phyloP scores from a whole-genome alignment of 129 eudicot species.

The Heracleum sosnowskyi region DNA sequence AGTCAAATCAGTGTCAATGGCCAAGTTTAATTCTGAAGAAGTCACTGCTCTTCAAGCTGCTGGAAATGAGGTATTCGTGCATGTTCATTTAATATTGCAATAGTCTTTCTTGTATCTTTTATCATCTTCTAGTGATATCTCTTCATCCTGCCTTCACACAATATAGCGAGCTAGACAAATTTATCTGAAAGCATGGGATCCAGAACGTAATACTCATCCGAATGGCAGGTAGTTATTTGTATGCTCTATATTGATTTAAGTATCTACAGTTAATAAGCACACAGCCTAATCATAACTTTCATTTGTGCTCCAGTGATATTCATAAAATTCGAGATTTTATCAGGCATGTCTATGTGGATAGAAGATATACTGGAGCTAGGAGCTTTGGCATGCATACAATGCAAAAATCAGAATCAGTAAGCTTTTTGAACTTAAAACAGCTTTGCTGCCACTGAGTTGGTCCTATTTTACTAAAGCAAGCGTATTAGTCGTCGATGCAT shows the following conservation, averaged over 20 bases:
- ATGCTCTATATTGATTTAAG: neutral
- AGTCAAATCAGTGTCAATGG: slow-evolving; percentile 93
- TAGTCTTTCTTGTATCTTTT: neutral
- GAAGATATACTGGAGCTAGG: slow-evolving; percentile 39
- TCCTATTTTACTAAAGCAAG: neutral
- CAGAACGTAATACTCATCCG: slow-evolving; percentile 35
- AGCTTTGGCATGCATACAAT: slow-evolving; percentile 13
- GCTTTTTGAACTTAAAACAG: slow-evolving; percentile 7
- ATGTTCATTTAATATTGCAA: neutral
- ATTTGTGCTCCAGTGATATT: slow-evolving; percentile 35
- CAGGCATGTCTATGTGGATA: slow-evolving; percentile 44
- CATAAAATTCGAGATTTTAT: slow-evolving; percentile 50
- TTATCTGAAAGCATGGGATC: slow-evolving; percentile 54
- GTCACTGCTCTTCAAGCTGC: slow-evolving; percentile 69
- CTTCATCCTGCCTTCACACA: neutral
- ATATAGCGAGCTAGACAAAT: slow-evolving; percentile 46
- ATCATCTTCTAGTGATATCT: neutral
- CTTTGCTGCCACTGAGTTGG: neutral
- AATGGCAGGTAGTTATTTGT: slow-evolving; percentile 29
- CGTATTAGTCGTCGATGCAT: neutral
- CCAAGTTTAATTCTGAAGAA: slow-evolving; percentile 72
- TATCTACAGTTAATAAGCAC: neutral
- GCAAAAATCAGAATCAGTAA: slow-evolving; percentile 32
- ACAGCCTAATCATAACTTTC: neutral
- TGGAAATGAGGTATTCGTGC: slow-evolving; percentile 49